phyloP scores from a whole-genome alignment of 257 asterid genomes.

The Nicotiana noctiflora region DNA sequence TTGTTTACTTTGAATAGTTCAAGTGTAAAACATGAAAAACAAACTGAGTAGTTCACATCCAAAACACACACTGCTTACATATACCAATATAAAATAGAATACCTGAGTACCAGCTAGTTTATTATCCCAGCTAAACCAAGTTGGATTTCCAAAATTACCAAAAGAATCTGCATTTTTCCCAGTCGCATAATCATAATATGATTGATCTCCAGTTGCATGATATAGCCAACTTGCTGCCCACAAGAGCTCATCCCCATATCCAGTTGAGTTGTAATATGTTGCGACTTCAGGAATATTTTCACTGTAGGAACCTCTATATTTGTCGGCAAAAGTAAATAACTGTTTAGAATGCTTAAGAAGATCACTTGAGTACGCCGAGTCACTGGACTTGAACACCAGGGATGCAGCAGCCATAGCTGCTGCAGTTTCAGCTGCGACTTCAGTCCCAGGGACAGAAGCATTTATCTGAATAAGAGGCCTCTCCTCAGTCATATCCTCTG shows the following conservation, averaged over 20 bases:
- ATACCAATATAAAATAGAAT: conserved; percentile 7
- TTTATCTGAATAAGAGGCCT: conserved; percentile 70
- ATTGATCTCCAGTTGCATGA: conserved; percentile 64
- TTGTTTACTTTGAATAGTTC: background rate
- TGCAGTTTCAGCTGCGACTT: conserved; percentile 84
- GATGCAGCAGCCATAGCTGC: conserved; percentile 91
- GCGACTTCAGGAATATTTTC: conserved; percentile 56
- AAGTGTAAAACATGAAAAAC: background rate
- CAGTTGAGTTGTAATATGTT: conserved; percentile 70
- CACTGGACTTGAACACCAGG: conserved; percentile 46
- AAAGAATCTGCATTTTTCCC: conserved; percentile 50
- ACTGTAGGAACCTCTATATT: conserved; percentile 51
- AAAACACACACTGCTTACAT: background rate
- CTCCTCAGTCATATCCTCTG: conserved; percentile 53
- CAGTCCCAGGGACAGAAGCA: conserved; percentile 60
- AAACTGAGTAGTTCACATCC: background rate
- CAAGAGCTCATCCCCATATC: conserved; percentile 87
- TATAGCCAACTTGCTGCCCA: conserved; percentile 98
- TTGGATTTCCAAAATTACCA: conserved; percentile 64
- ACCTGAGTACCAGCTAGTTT: conserved; percentile 87
- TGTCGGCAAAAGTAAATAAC: conserved; percentile 64
- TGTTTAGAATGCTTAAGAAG: conserved; percentile 71
- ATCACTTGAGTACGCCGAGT: conserved; percentile 42
- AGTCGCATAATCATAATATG: conserved; percentile 51
- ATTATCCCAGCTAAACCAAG: conserved; percentile 97